These are phyloP conservation scores for Fraxinus dipetala DNA, from an alignment of 305 asterid genomes.

Conservation along the genomic window DNA sequence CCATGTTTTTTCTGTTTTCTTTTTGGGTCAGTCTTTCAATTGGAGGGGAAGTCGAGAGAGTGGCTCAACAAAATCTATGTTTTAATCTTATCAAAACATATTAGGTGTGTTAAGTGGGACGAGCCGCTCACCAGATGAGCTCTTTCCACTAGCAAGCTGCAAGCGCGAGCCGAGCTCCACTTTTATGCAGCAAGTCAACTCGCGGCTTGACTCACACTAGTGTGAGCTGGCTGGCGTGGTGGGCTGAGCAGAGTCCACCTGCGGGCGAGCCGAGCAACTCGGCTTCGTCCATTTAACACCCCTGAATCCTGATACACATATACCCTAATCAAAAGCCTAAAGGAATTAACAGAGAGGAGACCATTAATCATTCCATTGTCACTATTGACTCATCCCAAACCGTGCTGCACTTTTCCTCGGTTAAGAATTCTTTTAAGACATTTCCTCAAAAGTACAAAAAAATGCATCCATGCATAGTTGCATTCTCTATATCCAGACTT, in stretches of 20 bases:
- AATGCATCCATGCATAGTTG: not conserved
- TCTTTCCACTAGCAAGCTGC: not conserved
- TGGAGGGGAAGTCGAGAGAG: not conserved
- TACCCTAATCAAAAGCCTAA: not conserved
- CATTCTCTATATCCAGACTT: not conserved
- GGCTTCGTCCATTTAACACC: not conserved
- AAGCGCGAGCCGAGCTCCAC: not conserved
- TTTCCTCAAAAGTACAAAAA: not conserved
- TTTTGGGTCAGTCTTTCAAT: not conserved
- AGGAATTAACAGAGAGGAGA: not conserved
- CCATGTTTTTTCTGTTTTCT: not conserved
- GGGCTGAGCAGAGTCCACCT: not conserved
- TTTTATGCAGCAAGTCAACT: not conserved
- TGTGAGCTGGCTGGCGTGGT: not conserved
- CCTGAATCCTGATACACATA: not conserved
- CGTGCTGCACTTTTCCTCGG: not conserved
- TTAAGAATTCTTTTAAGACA: not conserved
- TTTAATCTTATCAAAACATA: not conserved
- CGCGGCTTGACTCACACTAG: not conserved
- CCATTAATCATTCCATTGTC: not conserved
- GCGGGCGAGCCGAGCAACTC: not conserved
- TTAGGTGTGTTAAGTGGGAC: not conserved
- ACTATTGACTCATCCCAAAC: not conserved
- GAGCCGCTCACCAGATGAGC: not conserved
- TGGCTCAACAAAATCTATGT: not conserved